Conservation (phyloP, 306 rosid genomes). For the Cicer cuneatum region DNA sequence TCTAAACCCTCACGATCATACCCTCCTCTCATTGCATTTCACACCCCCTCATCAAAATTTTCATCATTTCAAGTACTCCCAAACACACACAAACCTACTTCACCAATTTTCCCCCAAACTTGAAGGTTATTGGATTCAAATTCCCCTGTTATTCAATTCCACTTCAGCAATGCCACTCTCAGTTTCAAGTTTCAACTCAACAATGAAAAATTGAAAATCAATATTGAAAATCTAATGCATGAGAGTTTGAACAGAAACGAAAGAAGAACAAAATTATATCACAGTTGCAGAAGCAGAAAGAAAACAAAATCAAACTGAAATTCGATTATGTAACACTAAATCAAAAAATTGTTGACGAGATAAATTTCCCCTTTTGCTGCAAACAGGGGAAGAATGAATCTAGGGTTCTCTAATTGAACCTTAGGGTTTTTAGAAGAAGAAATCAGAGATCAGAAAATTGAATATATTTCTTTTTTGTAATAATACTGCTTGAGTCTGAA, state of each 20-base stretch:
- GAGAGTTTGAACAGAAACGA: too few relatives aligned
- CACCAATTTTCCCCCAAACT: constrained; percentile 46
- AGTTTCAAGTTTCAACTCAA: constrained; percentile 51
- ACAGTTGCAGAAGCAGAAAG: constrained; percentile 29
- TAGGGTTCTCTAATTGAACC: constrained; percentile 47
- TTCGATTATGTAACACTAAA: neutral
- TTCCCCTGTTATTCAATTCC: constrained; percentile 44
- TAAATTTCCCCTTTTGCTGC: constrained; percentile 29
- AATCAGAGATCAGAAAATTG: constrained; percentile 59
- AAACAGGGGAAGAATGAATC: constrained; percentile 35
- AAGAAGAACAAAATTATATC: neutral
- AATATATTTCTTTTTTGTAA: neutral
- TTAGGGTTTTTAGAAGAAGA: constrained; percentile 47
- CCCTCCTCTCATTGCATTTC: constrained; percentile 62
- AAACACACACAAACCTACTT: constrained; percentile 42
- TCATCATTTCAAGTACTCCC: constrained; percentile 8
- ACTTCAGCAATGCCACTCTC: constrained; percentile 42
- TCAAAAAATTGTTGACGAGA: constrained; percentile 19
- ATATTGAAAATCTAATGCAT: neutral
- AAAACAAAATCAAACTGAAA: constrained; percentile 32
- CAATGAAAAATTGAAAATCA: neutral
- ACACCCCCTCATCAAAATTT: constrained; percentile 46
- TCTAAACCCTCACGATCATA: constrained; percentile 47
- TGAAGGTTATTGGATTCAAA: constrained; percentile 43
- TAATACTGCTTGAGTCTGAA: constrained; percentile 45